Percentiles rank a stretch among this genome's conserved stretches.
phyloP scores from a whole-genome alignment of 352 stramenopile species.

The Pythium vanterpoolii region DNA sequence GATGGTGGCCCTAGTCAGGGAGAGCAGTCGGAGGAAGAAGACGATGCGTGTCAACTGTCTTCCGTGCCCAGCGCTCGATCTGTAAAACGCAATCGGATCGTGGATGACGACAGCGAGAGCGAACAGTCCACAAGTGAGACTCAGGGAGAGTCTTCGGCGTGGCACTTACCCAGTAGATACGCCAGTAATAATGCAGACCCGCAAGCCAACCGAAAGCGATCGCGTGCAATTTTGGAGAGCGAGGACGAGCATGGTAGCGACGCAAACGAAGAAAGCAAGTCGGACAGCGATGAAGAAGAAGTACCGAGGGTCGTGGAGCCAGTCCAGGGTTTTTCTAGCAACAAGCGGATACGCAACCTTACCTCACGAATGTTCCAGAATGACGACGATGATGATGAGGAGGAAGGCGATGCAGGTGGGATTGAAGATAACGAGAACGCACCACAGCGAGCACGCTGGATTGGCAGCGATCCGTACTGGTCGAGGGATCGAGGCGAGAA shows the following conservation, averaged over 20 bases:
- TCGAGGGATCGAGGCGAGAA: neutral
- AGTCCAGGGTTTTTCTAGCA: constrained; percentile 3
- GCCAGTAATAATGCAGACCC: neutral
- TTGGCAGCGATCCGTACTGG: constrained; percentile 14
- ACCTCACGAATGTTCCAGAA: constrained; percentile 17
- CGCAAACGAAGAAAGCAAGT: constrained; percentile 17
- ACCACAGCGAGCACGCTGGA: constrained; percentile 8
- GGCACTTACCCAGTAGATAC: neutral
- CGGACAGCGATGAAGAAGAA: neutral
- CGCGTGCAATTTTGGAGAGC: constrained; percentile 30
- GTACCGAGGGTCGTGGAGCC: neutral
- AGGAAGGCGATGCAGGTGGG: neutral
- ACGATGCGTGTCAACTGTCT: constrained; percentile 20
- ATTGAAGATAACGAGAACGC: neutral
- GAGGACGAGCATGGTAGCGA: constrained; percentile 33
- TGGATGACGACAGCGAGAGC: constrained; percentile 21
- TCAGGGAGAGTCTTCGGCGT: neutral
- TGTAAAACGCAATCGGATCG: constrained; percentile 2
- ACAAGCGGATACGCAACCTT: constrained; percentile 13
- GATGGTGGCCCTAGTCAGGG: constrained; percentile 4
- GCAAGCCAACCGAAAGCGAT: constrained; percentile 1
- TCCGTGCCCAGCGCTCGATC: neutral
- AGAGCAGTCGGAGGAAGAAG: constrained; percentile 6
- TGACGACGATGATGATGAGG: constrained; percentile 12
- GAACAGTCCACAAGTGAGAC: neutral